Evolutionary conservation across 352 stramenopile species (phyloP), one percentile per base, ranked within the genome.

Genomic region (Peronospora farinosa): DNA sequence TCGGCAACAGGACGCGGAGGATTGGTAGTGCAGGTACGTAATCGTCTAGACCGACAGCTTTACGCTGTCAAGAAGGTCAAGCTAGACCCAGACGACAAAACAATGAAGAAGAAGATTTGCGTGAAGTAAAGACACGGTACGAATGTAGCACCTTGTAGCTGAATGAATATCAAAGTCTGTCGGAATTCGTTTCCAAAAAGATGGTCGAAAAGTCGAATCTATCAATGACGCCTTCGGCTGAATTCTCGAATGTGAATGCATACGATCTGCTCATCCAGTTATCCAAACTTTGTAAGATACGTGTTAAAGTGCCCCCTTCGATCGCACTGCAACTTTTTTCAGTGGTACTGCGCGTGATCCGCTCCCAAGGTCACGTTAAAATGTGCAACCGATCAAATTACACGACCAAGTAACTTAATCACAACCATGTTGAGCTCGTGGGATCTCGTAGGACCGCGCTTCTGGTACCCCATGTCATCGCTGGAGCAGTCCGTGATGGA

Each of bases 391-490:
- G 13, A 37, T 37, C 21, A 48, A 2, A 32, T 32, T 13, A 9
- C 21, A 42, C 5, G 10, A 47, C 27, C 28, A 51, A 57, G 12
- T 42, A 5, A 32, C 8, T 32, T 25, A 40, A 39, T n/a, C 32
- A 48, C 27, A 45, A 63, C 32, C 37, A 78, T 76, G 60, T 80
- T 76, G 33, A 68, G 48, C 53, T 55, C 57, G 33, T 86, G 74
- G 67, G 69, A 86, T 55, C 55, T 75, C 51, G 67, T 83, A 5
- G 64, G 46, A 51, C 67, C 69, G 35, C 64, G 58, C 54, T 65
- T 69, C 40, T 86, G 74, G 72, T 63, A 84, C 52, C 67, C 72
- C 27, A 74, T 81, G 67, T 70, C 69, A 15, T 69, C 72, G 21
- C 56, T 82, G 36, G 67, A 84, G 55, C 70, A 77, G 51, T 75